Evolutionary conservation across 1,139 yeast species (phyloP).

Genomic region (Barnettozyma hawaiiensis): DNA sequence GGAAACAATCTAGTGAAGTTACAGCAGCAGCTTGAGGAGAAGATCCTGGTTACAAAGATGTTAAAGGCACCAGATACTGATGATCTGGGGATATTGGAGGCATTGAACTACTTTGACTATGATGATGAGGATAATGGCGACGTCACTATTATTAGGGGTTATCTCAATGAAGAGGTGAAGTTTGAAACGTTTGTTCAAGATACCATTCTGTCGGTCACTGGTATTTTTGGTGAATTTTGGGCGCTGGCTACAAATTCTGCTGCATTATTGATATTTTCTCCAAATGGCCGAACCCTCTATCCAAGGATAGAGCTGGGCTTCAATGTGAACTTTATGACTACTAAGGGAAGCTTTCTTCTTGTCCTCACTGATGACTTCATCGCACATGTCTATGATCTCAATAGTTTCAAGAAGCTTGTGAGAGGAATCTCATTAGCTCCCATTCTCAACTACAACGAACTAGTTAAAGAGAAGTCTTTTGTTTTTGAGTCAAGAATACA

Average conservation of each 20-base stretch:
- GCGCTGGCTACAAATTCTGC: slow-evolving; percentile 65
- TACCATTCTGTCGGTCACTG: slow-evolving; percentile 36
- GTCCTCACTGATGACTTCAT: slow-evolving; percentile 46
- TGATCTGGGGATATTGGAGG: slow-evolving; percentile 24
- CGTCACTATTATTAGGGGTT: slow-evolving; percentile 44
- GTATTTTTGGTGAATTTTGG: slow-evolving; percentile 29
- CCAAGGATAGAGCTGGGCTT: slow-evolving; percentile 55
- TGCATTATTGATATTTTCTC: slow-evolving; percentile 50
- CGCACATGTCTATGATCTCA: slow-evolving; percentile 45
- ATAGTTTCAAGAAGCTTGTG: slow-evolving; percentile 31
- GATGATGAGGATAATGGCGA: slow-evolving; percentile 37
- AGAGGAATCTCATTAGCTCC: slow-evolving; percentile 48
- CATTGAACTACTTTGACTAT: slow-evolving; percentile 15
- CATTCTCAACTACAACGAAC: slow-evolving; percentile 34
- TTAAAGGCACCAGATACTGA: slow-evolving; percentile 15
- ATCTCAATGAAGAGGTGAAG: slow-evolving; percentile 35
- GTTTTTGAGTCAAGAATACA: slow-evolving; percentile 22
- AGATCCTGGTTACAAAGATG: slow-evolving; percentile 10
- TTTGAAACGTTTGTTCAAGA: slow-evolving; percentile 48
- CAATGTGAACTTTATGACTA: slow-evolving; percentile 42
- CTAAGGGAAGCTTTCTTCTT: slow-evolving; percentile 39
- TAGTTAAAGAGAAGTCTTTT: slow-evolving; percentile 20
- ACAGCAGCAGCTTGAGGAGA: slow-evolving; percentile 14
- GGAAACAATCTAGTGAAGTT: slow-evolving; percentile 8
- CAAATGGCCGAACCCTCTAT: slow-evolving; percentile 46